Conservation (phyloP, 208 protist genomes). For the Acanthamoeba lenticulata region DNA sequence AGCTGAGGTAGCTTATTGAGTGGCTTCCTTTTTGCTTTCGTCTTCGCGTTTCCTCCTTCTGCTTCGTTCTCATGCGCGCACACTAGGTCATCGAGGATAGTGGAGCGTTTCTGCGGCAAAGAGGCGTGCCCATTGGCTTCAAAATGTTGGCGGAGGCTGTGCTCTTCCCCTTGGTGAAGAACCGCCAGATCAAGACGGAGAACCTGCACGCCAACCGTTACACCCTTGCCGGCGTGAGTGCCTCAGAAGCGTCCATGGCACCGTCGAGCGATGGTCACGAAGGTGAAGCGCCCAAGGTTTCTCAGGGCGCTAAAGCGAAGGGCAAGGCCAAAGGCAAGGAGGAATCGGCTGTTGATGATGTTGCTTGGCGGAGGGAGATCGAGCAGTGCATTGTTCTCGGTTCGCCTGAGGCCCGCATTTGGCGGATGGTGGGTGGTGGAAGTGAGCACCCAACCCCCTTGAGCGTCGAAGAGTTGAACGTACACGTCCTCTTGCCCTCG, state of each 20-base stretch:
- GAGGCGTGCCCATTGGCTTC: not conserved
- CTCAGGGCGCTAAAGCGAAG: not conserved
- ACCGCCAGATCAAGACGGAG: slow-evolving; percentile 8
- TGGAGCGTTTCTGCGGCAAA: not conserved
- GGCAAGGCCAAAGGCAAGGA: not conserved
- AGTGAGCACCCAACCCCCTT: not conserved
- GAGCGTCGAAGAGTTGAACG: slow-evolving; percentile 44
- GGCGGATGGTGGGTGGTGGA: slow-evolving; percentile 55
- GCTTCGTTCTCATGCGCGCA: not conserved
- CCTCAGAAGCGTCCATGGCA: not conserved
- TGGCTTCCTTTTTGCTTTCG: too few relatives aligned
- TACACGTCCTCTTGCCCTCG: not conserved
- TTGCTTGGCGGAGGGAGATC: not conserved
- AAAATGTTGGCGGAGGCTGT: not conserved
- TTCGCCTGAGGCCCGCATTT: slow-evolving; percentile 49
- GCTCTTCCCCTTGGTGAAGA: not conserved
- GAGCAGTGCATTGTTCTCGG: not conserved
- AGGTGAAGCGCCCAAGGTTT: not conserved
- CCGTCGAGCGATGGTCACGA: not conserved
- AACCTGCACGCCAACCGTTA: not conserved
- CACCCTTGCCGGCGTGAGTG: not conserved
- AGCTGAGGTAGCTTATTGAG: too few relatives aligned
- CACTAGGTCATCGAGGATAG: slow-evolving; percentile 47
- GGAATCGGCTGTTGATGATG: not conserved
- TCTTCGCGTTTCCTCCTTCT: not conserved